Evolutionary conservation across 495 filamentous ascomycete genomes (phyloP).

Genomic region (Parathielavia appendiculata): DNA sequence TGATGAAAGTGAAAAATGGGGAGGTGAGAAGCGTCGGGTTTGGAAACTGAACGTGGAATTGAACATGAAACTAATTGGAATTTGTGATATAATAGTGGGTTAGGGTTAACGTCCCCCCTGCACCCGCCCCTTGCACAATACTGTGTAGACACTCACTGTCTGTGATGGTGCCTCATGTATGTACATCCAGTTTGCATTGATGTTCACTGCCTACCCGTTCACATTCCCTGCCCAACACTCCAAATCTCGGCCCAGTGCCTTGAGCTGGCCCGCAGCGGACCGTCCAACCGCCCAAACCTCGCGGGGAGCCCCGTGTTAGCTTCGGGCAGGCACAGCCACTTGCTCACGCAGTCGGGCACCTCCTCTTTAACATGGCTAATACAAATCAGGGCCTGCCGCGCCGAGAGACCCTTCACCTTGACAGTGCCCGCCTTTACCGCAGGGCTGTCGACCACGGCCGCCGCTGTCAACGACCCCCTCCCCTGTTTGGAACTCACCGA

Average conservation of each 20-base stretch:
- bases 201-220: too few relatives aligned
- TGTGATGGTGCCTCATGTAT: neutral
- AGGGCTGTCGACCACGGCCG: conserved; percentile 39
- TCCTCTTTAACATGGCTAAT: conserved; percentile 90
- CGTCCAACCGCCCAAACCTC: conserved; percentile 52
- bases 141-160: too few relatives aligned
- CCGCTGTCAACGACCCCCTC: conserved; percentile 8
- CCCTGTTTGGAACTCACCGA: conserved; percentile 18
- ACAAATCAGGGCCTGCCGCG: conserved; percentile 72
- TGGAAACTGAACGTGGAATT: too few relatives aligned
- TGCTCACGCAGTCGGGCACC: conserved; percentile 69
- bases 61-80: too few relatives aligned
- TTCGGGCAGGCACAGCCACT: conserved; percentile 77
- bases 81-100: too few relatives aligned
- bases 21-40: too few relatives aligned
- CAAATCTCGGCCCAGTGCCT: conserved; percentile 58
- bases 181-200: too few relatives aligned
- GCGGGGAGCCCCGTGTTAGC: conserved; percentile 50
- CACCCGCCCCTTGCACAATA: too few relatives aligned
- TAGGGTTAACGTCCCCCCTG: too few relatives aligned
- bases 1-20: too few relatives aligned
- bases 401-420: conserved; percentile 50
- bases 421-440: conserved; percentile 35
- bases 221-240: conserved; percentile 31
- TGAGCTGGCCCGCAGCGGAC: conserved; percentile 50